These are phyloP conservation scores for Didymella segeticola DNA, from an alignment of 2,329 filamentous ascomycete genomes.

Conservation along the genomic window DNA sequence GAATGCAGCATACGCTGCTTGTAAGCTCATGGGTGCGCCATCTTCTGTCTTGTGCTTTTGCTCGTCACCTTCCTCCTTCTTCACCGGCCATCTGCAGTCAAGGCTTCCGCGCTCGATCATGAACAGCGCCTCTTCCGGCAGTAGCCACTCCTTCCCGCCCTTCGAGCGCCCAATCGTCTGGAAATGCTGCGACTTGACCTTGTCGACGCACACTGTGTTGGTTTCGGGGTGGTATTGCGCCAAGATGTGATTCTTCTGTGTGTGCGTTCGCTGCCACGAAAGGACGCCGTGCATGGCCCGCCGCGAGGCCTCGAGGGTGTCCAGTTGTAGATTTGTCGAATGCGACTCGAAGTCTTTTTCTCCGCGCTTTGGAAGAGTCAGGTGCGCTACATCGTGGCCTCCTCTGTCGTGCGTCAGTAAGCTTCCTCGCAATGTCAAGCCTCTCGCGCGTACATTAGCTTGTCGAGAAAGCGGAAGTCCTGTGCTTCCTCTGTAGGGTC, in stretches of 20 bases:
- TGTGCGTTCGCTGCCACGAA: constrained; percentile 76
- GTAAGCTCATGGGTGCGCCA: constrained; percentile 82
- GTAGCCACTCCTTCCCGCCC: constrained; percentile 71
- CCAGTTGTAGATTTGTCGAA: constrained; percentile 80
- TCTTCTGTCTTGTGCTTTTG: constrained; percentile 56
- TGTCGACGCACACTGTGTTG: constrained; percentile 68
- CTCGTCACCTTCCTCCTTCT: constrained; percentile 39
- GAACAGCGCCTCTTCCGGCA: constrained; percentile 92
- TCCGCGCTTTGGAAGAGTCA: constrained; percentile 82
- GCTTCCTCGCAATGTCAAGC: neutral
- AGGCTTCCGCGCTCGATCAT: constrained; percentile 85
- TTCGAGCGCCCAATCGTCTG: constrained; percentile 72
- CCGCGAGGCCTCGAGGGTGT: constrained; percentile 79
- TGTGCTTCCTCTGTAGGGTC: constrained; percentile 79
- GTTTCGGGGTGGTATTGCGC: constrained; percentile 76
- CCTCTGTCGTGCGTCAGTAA: constrained; percentile 12
- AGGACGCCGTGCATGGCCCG: constrained; percentile 89
- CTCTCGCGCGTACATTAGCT: constrained; percentile 56
- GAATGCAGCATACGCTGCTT: constrained; percentile 87
- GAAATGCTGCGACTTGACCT: constrained; percentile 74
- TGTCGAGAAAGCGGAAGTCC: constrained; percentile 79
- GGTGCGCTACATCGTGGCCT: constrained; percentile 30
- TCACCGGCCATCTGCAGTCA: constrained; percentile 81
- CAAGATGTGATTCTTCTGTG: constrained; percentile 68
- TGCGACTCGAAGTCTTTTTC: constrained; percentile 98